Base-by-base conservation (phyloP, 2,329 filamentous ascomycete species). In the Pseudonectria foliicola region DNA sequence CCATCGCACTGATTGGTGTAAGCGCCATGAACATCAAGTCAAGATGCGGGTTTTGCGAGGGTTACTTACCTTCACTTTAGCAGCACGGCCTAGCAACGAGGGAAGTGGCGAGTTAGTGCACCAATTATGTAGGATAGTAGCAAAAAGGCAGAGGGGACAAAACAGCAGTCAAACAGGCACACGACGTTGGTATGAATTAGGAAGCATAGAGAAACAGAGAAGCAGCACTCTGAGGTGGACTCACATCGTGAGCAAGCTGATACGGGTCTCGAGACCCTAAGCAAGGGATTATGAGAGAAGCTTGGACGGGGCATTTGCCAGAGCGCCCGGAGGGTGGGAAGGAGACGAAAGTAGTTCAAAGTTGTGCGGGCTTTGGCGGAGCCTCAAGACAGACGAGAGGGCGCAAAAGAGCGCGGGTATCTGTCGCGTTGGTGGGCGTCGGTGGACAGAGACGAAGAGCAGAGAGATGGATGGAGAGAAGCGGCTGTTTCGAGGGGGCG, bases 21-120 rank as follows among this genome's bases (percentile, higher is more conserved):
- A 49, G 39, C 30, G 24, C 25, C 15, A 15, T 13, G 13, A 21
- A 15, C 27, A 33, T 25, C 25, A 26, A 15, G 13, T 10, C 31
- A 11, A 29, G 13, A 8, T 10, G 13, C n/a, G n/a, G 14, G 16
- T 26, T 15, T 16, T 18, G 29, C 18, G 18, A 13, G 24, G 18
- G 18, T 8, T 26, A 31, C 24, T 48, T 36, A 82, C 79, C 71
- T 93, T 95, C 57, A 96, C 88, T 67, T 98, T 98, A 35, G 90
- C 89, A 42, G 82, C 77, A 41, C 92, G 85, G 66, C 77, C 77
- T 78, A 35, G 23, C n/a, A 21, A 33, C 25, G 13, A 30, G 23
- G 13, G 35, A 37, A 41, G 40, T n/a, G n/a, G n/a, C 38, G 21
- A 45, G 33, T 37, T 34, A 13, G 33, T 31, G 15, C 27, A 7